Conservation (phyloP, 305 asterid genomes). For the Caryopteris hybrid region DNA sequence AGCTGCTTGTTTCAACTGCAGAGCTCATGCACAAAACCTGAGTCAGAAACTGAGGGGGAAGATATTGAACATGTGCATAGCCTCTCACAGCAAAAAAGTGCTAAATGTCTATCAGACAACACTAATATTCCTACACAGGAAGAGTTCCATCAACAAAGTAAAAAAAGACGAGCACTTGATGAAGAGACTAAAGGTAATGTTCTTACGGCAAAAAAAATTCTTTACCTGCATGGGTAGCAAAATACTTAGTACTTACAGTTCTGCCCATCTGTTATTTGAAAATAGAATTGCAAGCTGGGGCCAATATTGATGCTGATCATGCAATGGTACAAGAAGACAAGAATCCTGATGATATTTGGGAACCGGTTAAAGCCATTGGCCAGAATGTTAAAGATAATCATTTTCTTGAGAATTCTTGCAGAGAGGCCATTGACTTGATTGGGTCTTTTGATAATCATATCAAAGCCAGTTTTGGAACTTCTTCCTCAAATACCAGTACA, state of each 20-base stretch:
- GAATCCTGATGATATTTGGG: conserved; percentile 21
- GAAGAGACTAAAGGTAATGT: conserved; percentile 36
- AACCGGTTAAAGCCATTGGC: conserved; percentile 9
- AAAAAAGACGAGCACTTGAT: conserved; percentile 25
- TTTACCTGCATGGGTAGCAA: neutral
- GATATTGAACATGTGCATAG: conserved; percentile 27
- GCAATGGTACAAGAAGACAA: conserved; percentile 27
- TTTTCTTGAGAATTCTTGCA: conserved; percentile 26
- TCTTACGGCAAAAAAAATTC: neutral
- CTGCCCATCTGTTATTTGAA: neutral
- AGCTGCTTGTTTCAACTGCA: conserved; percentile 24
- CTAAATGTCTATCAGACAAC: conserved; percentile 23
- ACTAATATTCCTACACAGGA: conserved; percentile 27
- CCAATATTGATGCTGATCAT: conserved; percentile 16
- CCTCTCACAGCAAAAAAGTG: conserved; percentile 29
- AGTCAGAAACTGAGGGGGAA: conserved; percentile 43
- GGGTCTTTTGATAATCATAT: conserved; percentile 69
- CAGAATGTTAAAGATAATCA: conserved; percentile 29
- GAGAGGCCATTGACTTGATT: conserved; percentile 79
- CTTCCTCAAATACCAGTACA: conserved; percentile 30
- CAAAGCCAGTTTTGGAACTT: conserved; percentile 30
- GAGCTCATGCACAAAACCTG: conserved; percentile 91
- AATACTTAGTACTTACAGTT: conserved; percentile 8
- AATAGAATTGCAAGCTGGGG: conserved; percentile 30
- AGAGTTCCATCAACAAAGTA: conserved; percentile 23